Percentiles rank a stretch among this genome's conserved stretches.
Evolutionary conservation across 73 alveolate genomes (phyloP).

Genomic region (Uronychia binucleata): DNA sequence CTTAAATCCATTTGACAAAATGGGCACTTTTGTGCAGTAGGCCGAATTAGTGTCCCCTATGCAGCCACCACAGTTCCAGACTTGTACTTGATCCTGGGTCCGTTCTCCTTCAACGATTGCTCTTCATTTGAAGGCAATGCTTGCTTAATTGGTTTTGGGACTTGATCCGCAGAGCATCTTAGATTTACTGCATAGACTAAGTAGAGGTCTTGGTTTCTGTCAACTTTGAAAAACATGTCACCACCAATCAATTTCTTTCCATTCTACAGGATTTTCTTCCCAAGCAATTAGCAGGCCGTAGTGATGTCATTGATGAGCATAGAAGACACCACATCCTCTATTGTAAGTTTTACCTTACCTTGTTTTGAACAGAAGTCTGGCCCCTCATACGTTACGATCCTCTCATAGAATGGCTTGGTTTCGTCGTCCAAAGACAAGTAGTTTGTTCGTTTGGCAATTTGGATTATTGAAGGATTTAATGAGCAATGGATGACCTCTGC

Average conservation of each 20-base stretch:
- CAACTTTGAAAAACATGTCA: constrained; percentile 27
- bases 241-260: constrained; percentile 7
- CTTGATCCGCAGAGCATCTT: background rate
- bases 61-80: background rate
- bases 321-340: constrained; percentile 21
- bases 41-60: background rate
- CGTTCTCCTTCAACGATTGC: background rate
- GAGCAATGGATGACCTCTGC: constrained; percentile 20
- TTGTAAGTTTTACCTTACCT: background rate
- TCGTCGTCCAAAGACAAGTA: background rate
- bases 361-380: constrained; percentile 15
- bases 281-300: constrained; percentile 19
- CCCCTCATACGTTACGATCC: constrained; percentile 33
- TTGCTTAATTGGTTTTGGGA: background rate
- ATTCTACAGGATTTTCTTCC: background rate
- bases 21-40: background rate
- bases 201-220: constrained; percentile 8
- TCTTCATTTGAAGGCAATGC: constrained; percentile 3
- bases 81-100: background rate
- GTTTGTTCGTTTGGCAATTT: constrained; percentile 14
- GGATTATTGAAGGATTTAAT: constrained; percentile 19
- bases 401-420: constrained; percentile 5
- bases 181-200: constrained; percentile 14
- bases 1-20: background rate
- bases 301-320: constrained; percentile 13